phyloP scores from a whole-genome alignment of 345 rosid genomes.

The Bruguiera gymnorhiza region DNA sequence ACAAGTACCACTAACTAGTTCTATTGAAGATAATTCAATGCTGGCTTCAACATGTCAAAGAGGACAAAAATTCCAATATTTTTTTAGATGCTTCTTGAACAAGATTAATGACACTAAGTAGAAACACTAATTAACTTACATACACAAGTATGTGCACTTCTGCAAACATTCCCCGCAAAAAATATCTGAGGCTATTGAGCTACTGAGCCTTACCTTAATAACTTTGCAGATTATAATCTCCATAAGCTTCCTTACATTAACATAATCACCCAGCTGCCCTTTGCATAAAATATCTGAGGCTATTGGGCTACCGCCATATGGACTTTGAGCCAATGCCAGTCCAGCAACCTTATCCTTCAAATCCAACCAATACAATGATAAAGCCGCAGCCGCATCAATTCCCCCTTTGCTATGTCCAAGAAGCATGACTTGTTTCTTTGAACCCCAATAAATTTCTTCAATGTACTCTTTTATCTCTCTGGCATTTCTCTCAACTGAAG shows the following conservation, averaged over 20 bases:
- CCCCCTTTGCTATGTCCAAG: slow-evolving; percentile 99
- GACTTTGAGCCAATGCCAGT: slow-evolving; percentile 84
- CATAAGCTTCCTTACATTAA: slow-evolving; percentile 73
- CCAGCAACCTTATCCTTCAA: slow-evolving; percentile 95
- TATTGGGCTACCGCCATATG: slow-evolving; percentile 92
- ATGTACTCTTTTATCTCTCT: slow-evolving; percentile 87
- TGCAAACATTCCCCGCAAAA: background rate
- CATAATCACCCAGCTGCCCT: slow-evolving; percentile 96
- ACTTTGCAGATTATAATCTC: slow-evolving; percentile 89
- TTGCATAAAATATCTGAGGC: slow-evolving; percentile 91
- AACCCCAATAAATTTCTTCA: slow-evolving; percentile 96
- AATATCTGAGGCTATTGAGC: background rate
- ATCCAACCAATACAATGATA: slow-evolving; percentile 91
- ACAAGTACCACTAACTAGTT: too few relatives aligned
- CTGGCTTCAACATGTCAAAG: too few relatives aligned
- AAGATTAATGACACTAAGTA: too few relatives aligned
- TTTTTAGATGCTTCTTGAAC: too few relatives aligned
- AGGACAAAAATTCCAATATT: too few relatives aligned
- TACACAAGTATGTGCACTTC: too few relatives aligned
- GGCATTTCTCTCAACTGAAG: slow-evolving; percentile 96
- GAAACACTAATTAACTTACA: too few relatives aligned
- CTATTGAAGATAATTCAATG: too few relatives aligned
- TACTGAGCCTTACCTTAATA: slow-evolving; percentile 55
- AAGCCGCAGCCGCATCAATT: slow-evolving; percentile 92
- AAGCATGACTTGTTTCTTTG: slow-evolving; percentile 80